A percentile compares a stretch with the other conserved stretches of the same genome.
phyloP scores from a whole-genome alignment of 2,329 filamentous ascomycete genomes.

The Trichoderma polysporum region DNA sequence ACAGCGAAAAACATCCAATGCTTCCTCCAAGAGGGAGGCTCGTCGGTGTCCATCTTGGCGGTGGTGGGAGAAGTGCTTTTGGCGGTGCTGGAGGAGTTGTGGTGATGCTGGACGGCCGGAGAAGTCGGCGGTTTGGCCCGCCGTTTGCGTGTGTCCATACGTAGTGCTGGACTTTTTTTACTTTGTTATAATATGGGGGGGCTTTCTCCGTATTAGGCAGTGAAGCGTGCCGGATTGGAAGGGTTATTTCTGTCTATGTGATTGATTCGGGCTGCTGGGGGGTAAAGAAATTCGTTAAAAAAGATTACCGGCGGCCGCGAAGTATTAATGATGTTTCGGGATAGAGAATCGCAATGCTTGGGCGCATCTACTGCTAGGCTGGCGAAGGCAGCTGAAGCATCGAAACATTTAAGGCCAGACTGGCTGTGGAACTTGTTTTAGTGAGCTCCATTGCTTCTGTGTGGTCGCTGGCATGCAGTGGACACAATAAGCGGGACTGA shows the following conservation, averaged over 20 bases:
- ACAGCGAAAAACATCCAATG: constrained; percentile 67
- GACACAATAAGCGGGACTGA: background rate
- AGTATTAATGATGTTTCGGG: background rate
- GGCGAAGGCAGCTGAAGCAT: background rate
- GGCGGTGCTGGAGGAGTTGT: background rate
- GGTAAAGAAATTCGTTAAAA: background rate
- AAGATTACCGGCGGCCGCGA: too few species aligned
- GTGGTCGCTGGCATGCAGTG: background rate
- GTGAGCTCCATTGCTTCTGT: background rate
- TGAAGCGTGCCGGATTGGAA: background rate
- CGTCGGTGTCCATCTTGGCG: background rate
- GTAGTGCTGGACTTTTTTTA: background rate
- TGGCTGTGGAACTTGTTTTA: background rate
- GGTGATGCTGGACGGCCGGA: constrained; percentile 2
- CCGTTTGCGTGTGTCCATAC: constrained; percentile 17
- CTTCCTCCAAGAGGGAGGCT: background rate
- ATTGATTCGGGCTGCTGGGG: too few species aligned
- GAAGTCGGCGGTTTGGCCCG: constrained; percentile 14
- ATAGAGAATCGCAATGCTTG: too few species aligned
- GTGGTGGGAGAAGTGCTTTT: background rate
- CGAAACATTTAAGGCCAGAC: background rate
- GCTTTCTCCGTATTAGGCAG: background rate
- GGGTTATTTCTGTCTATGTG: background rate
- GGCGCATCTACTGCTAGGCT: background rate
- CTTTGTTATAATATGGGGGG: background rate